Evolutionary conservation across 2,329 filamentous ascomycete genomes (phyloP).

Genomic region (Arthrobotrys pseudoclavata): DNA sequence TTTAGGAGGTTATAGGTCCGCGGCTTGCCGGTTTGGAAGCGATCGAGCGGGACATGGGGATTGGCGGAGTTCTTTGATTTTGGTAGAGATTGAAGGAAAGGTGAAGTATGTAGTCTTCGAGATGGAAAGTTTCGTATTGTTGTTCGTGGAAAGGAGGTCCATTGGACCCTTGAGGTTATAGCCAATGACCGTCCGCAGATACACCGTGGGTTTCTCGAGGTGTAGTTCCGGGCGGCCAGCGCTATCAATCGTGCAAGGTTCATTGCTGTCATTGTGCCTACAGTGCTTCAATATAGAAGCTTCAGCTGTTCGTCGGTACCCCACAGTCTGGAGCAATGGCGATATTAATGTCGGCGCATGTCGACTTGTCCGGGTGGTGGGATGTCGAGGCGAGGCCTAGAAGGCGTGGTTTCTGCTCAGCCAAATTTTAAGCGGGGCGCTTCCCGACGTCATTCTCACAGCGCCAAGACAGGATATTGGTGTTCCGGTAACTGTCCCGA

Average conservation of each 20-base stretch:
- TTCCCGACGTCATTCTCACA: constrained; percentile 15
- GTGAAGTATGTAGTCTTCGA: constrained; percentile 30
- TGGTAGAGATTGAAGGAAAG: constrained; percentile 1
- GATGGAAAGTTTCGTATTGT: not conserved
- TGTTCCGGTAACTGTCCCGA: not conserved
- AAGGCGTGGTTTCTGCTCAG: not conserved
- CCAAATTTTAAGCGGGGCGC: constrained; percentile 39
- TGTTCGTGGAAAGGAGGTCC: not conserved
- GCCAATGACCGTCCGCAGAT: not conserved
- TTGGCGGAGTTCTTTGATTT: constrained; percentile 20
- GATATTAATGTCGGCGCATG: constrained; percentile 23
- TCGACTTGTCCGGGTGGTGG: not conserved
- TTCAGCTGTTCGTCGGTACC: not conserved
- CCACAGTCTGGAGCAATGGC: not conserved
- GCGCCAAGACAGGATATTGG: not conserved
- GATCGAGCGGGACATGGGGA: constrained; percentile 34
- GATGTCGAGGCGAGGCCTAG: not conserved
- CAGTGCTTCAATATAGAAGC: not conserved
- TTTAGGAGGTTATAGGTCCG: constrained; percentile 51
- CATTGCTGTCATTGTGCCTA: constrained; percentile 20
- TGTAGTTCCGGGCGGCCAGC: constrained; percentile 28
- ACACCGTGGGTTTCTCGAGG: constrained; percentile 7
- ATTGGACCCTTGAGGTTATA: constrained; percentile 13
- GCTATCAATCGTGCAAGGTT: constrained; percentile 22
- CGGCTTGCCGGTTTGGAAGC: constrained; percentile 24